Conservation (phyloP, 1,139 yeast species). For the Yamadazyma epiphylla region DNA sequence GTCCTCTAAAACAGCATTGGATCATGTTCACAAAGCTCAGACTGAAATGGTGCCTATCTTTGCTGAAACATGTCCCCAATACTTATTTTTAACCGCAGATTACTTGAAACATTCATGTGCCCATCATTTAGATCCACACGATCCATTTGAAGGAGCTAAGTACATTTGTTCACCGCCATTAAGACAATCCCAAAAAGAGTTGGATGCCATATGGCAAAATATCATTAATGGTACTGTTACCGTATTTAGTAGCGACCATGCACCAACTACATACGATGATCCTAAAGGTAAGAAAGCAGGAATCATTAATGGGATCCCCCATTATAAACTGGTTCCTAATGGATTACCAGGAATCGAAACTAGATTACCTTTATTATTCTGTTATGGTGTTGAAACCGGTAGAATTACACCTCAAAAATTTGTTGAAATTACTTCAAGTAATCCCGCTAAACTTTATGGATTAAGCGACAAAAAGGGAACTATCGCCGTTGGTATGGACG, state of each 20-base stretch:
- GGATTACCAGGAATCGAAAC: constrained; percentile 47
- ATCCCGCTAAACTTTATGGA: constrained; percentile 43
- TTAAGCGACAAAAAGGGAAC: constrained; percentile 32
- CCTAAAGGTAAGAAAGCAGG: constrained; percentile 35
- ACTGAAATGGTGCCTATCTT: constrained; percentile 32
- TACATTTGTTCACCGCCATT: constrained; percentile 48
- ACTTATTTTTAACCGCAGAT: constrained; percentile 36
- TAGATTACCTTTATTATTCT: constrained; percentile 37
- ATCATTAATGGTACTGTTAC: constrained; percentile 45
- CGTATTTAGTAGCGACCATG: constrained; percentile 44
- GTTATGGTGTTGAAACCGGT: constrained; percentile 38
- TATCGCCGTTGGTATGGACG: constrained; percentile 39
- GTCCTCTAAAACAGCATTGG: constrained; percentile 39
- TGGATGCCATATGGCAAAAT: constrained; percentile 42
- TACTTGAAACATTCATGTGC: constrained; percentile 23
- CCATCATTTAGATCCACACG: constrained; percentile 20
- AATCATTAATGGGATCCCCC: constrained; percentile 24
- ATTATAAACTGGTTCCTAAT: constrained; percentile 39
- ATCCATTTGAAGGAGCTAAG: constrained; percentile 41
- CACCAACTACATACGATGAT: constrained; percentile 39
- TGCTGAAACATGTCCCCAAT: constrained; percentile 51
- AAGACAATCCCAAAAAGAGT: constrained; percentile 30
- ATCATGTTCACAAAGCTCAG: constrained; percentile 39
- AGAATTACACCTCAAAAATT: constrained; percentile 36
- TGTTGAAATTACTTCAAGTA: constrained; percentile 39